phyloP scores from a whole-genome alignment of 148 eudicot species.

The Vaccinium macrocarpon region DNA sequence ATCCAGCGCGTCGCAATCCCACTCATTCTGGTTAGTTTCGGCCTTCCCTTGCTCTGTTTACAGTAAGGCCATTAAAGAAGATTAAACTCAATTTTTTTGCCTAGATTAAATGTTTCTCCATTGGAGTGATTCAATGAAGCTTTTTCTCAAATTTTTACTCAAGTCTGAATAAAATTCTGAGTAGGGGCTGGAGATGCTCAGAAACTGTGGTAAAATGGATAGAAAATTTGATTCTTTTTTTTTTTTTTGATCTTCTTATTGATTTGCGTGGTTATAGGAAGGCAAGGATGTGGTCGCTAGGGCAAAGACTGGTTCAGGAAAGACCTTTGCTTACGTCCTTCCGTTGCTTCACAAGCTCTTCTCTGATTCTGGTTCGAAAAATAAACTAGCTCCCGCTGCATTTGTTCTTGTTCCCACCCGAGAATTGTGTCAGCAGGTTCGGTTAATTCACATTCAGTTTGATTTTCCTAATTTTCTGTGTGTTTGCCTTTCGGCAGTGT shows the following conservation, averaged over 20 bases:
- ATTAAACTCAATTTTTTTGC: too few relatives aligned
- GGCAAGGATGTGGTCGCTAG: slow-evolving; percentile 96
- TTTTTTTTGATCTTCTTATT: background rate
- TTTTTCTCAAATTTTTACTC: too few relatives aligned
- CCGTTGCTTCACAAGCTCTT: slow-evolving; percentile 87
- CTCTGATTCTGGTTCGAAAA: slow-evolving; percentile 37
- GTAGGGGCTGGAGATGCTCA: background rate
- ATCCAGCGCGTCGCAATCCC: slow-evolving; percentile 41
- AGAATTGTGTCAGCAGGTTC: slow-evolving; percentile 83
- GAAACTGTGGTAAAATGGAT: background rate
- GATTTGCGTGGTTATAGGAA: slow-evolving; percentile 38
- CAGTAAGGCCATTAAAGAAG: too few relatives aligned
- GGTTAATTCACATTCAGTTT: background rate
- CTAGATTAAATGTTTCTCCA: too few relatives aligned
- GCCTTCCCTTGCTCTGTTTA: background rate
- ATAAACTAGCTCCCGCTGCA: slow-evolving; percentile 49
- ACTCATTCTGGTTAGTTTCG: slow-evolving; percentile 54
- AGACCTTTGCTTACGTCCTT: slow-evolving; percentile 87
- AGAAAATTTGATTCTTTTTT: background rate
- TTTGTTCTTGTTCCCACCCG: slow-evolving; percentile 78
- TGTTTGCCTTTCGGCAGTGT: background rate
- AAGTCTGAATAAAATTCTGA: too few relatives aligned
- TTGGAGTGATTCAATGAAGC: too few relatives aligned
- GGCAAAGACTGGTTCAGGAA: slow-evolving; percentile 96
- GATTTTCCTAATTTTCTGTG: background rate